Evolutionary conservation across 1,284 basidiomycete species (phyloP), one percentile per base, ranked within the genome.

Genomic region (Meripilus lineatus): DNA sequence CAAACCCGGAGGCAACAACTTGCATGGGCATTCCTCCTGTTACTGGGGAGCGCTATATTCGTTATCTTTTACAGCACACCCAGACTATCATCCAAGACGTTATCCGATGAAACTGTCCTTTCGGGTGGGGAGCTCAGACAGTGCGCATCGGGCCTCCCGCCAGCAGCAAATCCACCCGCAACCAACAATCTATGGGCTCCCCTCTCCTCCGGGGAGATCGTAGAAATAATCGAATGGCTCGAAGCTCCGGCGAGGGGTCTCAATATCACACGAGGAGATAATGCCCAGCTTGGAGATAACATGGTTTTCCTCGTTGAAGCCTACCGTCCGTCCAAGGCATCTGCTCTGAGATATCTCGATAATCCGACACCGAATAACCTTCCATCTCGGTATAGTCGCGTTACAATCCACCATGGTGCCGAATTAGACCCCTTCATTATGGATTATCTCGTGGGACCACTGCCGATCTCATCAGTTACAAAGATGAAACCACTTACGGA

Each of bases 391-490:
- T 68, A 64, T 52, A 71, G 73, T 2, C 60, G 73, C 40, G 76
- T 74, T n/a, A 67, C 72, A 8, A 62, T 83, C 39, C 71, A 78
- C 51, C 74, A 76, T 52, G 79, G 77, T 26, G 67, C 64, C 10
- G 58, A 56, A 8, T 43, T 49, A 4, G 61, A 61, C 3, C 77
- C 78, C 8, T 53, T 64, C 8, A 66, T 79, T 18, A 67, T 63
- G 50, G 73, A 79, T 50, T 78, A 79, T 52, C 63, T 79, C 6
- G 70, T 81, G 22, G 79, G 79, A 0, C 79, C 79, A 1, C 63
- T 81, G 10, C 78, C 79, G 1, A 58, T 74, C 17, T 56, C 62
- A 25, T 34, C 50, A 10, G 49, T 59, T 26, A 75, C 74, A 8
- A 54, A 30, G 17, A 61, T 75, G 42, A 56, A 58, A 13, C 57